These are phyloP conservation scores for Clitopilus passeckerianus DNA, from an alignment of 768 basidiomycete genomes.

Conservation along the genomic window DNA sequence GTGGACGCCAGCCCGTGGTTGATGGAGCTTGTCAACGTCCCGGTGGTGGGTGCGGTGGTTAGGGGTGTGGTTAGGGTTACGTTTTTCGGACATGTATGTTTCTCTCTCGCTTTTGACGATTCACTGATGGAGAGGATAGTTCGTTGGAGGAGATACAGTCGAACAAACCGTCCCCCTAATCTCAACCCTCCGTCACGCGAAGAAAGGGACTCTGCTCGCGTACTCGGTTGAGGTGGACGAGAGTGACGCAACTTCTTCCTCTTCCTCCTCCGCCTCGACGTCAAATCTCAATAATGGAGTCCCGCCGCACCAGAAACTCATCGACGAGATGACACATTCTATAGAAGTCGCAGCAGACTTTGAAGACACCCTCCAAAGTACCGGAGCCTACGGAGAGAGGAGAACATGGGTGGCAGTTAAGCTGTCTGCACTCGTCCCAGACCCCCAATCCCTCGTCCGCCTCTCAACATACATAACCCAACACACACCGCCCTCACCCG, in stretches of 20 bases:
- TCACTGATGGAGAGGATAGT: slow-evolving; percentile 35
- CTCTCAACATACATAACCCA: slow-evolving; percentile 36
- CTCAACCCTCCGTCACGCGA: slow-evolving; percentile 51
- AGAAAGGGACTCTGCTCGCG: slow-evolving; percentile 73
- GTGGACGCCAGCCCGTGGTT: slow-evolving; percentile 73
- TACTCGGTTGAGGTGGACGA: slow-evolving; percentile 87
- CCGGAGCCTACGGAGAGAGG: slow-evolving; percentile 25
- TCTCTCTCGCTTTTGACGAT: neutral
- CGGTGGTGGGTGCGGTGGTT: slow-evolving; percentile 60
- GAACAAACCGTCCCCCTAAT: slow-evolving; percentile 64
- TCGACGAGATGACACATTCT: slow-evolving; percentile 71
- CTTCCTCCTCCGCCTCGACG: slow-evolving; percentile 5
- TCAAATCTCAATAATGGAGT: slow-evolving; percentile 12
- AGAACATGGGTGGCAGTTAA: slow-evolving; percentile 86
- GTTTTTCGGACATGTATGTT: slow-evolving; percentile 77
- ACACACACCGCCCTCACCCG: slow-evolving; percentile 37
- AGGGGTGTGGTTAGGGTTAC: slow-evolving; percentile 70
- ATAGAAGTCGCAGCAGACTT: slow-evolving; percentile 81
- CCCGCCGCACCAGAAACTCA: slow-evolving; percentile 53
- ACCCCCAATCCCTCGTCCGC: slow-evolving; percentile 53
- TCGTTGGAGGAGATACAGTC: slow-evolving; percentile 86
- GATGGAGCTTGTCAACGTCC: slow-evolving; percentile 47
- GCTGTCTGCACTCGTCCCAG: slow-evolving; percentile 63
- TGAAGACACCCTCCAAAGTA: slow-evolving; percentile 42
- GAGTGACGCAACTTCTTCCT: slow-evolving; percentile 34